A percentile compares a stretch with the other conserved stretches of the same genome.
phyloP scores from a whole-genome alignment of 345 rosid species.

The Eucalyptus brandiana region DNA sequence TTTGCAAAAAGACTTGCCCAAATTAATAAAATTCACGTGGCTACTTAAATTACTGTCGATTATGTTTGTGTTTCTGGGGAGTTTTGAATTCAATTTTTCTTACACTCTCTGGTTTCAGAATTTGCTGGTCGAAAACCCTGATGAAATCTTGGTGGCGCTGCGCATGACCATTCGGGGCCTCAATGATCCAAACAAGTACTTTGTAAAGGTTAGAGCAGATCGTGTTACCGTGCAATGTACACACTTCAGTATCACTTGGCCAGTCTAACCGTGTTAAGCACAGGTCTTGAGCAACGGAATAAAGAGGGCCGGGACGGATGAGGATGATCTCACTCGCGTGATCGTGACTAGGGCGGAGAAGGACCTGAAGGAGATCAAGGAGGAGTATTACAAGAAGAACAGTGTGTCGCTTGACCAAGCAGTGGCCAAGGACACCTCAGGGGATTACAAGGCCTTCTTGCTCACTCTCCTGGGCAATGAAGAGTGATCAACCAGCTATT shows the following conservation, averaged over 20 bases:
- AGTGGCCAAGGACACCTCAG: constrained; percentile 44
- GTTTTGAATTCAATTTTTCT: not conserved
- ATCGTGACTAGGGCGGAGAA: constrained; percentile 66
- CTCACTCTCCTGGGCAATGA: constrained; percentile 43
- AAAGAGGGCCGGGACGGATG: constrained; percentile 64
- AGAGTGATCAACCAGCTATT: not conserved
- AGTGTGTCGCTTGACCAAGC: constrained; percentile 34
- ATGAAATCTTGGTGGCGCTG: constrained; percentile 3
- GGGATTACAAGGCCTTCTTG: constrained; percentile 44
- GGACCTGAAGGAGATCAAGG: constrained; percentile 45
- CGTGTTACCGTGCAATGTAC: not conserved
- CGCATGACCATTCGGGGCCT: constrained; percentile 29
- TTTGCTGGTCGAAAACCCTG: not conserved
- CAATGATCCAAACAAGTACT: constrained; percentile 28
- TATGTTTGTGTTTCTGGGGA: not conserved
- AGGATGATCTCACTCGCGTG: constrained; percentile 73
- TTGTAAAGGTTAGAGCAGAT: constrained; percentile 29
- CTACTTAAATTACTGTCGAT: not conserved
- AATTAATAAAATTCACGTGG: not conserved
- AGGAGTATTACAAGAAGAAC: constrained; percentile 40
- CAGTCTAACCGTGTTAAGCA: not conserved
- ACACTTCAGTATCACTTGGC: not conserved
- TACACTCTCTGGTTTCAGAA: not conserved
- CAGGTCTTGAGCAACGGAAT: constrained; percentile 53
- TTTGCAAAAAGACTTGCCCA: not conserved